Evolutionary conservation across 805 yeast genomes (phyloP), one percentile per base, ranked within the genome.

Genomic region (Jamesozyma lodderae): DNA sequence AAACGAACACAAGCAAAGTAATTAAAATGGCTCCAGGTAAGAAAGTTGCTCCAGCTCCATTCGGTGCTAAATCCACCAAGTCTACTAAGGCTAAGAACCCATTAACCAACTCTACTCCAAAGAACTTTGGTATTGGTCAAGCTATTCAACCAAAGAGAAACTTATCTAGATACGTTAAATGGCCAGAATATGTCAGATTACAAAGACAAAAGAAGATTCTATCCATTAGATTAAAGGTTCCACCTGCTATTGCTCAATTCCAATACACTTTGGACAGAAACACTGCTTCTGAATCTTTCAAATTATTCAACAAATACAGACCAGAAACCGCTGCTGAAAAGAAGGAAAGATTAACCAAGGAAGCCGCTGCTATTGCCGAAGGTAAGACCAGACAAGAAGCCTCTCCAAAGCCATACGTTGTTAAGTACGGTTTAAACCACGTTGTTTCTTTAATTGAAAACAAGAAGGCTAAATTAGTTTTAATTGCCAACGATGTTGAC

Each of bases 171-270:
- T 88, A 84, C 69, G 97, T 90, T 66, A 92, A 83, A 73, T 92
- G 98, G 98, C 98, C 98, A 66, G 92, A 82, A 72, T 87, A 90
- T 68, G 94, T 90, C 57, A 85, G 95, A 75, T 76, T 92, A 59
- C 98, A 90, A 77, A 88, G 98, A 79, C 97, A 92, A 75, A 92
- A 81, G 82, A 90, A 90, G 80, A 82, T 90, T 68, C 77, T 90
- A 68, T 73, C 80, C 60, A 68, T 88, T 70, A 88, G 98, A 81
- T 79, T 90, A 67, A 90, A 92, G 82, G 98, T 90, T 66, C 98
- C 98, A 57, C 98, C 98, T 64, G 82, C 97, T 53, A 80, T 90
- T 66, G 79, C 97, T 53, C 98, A 90, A 76, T 90, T 90, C 81
- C 87, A 86, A 64, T 73, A 82, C 73, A 81, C 87, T 63, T 77